Conservation (phyloP, 78 protist species). For the Dictyostelium brefeldianum region DNA sequence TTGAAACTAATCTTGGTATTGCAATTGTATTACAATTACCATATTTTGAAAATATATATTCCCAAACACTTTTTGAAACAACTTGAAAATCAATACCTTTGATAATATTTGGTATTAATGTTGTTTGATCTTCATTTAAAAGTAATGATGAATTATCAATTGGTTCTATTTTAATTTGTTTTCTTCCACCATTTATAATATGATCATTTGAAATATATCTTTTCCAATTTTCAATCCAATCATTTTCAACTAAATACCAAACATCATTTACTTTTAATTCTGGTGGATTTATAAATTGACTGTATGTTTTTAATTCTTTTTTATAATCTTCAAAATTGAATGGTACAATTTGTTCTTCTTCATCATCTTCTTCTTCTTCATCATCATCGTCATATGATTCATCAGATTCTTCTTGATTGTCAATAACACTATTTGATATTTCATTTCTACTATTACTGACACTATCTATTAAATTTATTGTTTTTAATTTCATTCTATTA, state of each 20-base stretch:
- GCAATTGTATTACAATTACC: not conserved
- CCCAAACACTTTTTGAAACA: conserved; percentile 23
- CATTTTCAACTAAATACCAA: conserved; percentile 40
- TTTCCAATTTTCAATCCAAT: conserved; percentile 40
- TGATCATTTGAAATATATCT: not conserved
- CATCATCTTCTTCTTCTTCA: not conserved
- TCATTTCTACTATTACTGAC: no score
- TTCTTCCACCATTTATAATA: not conserved
- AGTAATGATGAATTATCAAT: not conserved
- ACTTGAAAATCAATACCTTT: conserved; percentile 14
- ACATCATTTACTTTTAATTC: conserved; percentile 18
- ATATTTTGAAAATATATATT: not conserved
- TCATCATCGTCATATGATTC: not conserved
- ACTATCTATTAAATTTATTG: no score
- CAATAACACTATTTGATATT: no score
- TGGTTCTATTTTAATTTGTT: not conserved
- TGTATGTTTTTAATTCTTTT: not conserved
- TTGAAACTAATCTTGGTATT: not conserved
- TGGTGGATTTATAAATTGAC: not conserved
- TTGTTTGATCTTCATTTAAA: not conserved
- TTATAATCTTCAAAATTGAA: not conserved
- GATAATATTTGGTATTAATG: not conserved
- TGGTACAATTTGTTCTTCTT: not conserved
- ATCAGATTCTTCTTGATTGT: no score
- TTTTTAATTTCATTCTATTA: no score